These are phyloP conservation scores for Nicotiana sylvestris DNA, from an alignment of 257 asterid genomes.

Conservation along the genomic window DNA sequence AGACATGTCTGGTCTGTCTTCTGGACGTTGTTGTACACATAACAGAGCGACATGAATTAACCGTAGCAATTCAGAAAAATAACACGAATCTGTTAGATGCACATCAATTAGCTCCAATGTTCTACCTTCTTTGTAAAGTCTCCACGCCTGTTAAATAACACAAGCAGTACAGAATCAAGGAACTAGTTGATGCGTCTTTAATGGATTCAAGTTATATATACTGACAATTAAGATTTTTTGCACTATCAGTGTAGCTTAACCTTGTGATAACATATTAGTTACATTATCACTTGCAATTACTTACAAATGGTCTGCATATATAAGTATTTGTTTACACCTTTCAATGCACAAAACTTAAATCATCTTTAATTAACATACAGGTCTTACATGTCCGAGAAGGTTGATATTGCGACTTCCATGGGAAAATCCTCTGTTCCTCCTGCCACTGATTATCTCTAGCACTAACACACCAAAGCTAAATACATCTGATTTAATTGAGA, in stretches of 20 bases:
- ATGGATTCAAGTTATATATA: neutral
- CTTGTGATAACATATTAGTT: too few species aligned
- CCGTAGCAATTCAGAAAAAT: conserved; percentile 10
- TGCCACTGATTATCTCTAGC: conserved; percentile 29
- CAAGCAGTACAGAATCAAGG: neutral
- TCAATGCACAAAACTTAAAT: neutral
- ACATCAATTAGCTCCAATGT: conserved; percentile 17
- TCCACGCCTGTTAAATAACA: conserved; percentile 15
- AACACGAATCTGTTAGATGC: neutral
- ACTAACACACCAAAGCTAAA: conserved; percentile 33
- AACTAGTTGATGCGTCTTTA: neutral
- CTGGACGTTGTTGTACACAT: conserved; percentile 20
- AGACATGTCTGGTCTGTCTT: conserved; percentile 28
- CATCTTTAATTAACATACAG: neutral
- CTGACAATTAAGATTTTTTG: neutral
- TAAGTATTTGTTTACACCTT: neutral
- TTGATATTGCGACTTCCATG: conserved; percentile 21
- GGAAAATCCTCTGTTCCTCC: conserved; percentile 23
- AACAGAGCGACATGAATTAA: conserved; percentile 22
- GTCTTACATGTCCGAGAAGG: conserved; percentile 35
- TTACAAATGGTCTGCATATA: too few species aligned
- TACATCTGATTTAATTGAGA: conserved; percentile 34
- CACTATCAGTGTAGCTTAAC: neutral
- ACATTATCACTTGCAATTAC: neutral
- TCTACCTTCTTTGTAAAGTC: conserved; percentile 22